Base-by-base conservation (phyloP, 768 basidiomycete species). In the Amanita inopinata region DNA sequence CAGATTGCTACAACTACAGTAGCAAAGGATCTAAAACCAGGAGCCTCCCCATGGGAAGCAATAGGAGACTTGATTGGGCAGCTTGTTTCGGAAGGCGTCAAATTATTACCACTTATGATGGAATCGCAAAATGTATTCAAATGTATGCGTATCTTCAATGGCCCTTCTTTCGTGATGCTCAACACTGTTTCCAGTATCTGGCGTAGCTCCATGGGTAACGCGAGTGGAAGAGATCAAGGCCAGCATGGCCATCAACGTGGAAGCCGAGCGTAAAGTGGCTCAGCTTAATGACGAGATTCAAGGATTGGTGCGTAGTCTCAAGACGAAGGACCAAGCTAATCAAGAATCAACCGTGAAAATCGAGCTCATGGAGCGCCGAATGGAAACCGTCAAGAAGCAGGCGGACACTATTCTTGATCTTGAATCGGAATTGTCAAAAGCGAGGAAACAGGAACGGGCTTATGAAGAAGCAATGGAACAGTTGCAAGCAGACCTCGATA, bases 401-500 rank as follows among this genome's bases (percentile, higher is more conserved):
- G 80, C 83, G 3, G 94, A 97, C 43, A 65, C 73, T 5, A 84
- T 97, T 39, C 60, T 67, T 10, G 84, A 89, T 47, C 75, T 98
- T 14, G 92, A 97, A 63, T 62, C 57, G 23, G 83, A 93, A 52
- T 66, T 97, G 1, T 62, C 70, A 20, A 91, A 91, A 57, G 77
- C 80, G 3, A 76, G 78, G 61, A 87, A 91, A 60, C 87, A 94
- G 55, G 91, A 94, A 59, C 73, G 81, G 43, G 82, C 83, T 23
- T 88, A 93, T 53, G 86, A 90, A 57, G 91, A 94, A 52, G 89
- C 91, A 2, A 85, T 97, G 70, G 92, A 93, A 50, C 88, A 90
- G 53, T 61, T 98, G 7, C 91, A 94, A 56, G 74, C 78, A 1
- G 94, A 99, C 53, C 63, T 96, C 48, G 92, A 96, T 58, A 57